phyloP scores from a whole-genome alignment of 2,329 filamentous ascomycete species.

The Penicillium sp. region DNA sequence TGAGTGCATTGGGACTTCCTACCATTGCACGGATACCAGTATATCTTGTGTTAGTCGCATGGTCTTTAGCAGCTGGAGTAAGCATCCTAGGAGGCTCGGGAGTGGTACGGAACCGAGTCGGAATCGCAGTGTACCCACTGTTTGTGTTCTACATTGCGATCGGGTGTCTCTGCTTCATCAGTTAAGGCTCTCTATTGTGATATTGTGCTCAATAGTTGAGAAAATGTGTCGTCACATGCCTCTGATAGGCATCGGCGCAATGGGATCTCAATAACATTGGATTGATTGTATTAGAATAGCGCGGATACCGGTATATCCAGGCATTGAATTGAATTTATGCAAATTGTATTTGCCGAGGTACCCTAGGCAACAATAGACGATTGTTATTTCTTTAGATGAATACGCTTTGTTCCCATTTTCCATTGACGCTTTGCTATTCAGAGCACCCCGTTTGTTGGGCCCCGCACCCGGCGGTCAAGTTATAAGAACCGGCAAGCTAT shows the following conservation, averaged over 20 bases:
- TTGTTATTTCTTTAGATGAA: neutral
- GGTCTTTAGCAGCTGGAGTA: conserved; percentile 92
- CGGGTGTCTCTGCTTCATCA: conserved; percentile 96
- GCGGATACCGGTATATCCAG: conserved; percentile 8
- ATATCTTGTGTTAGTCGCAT: conserved; percentile 81
- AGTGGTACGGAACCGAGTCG: conserved; percentile 90
- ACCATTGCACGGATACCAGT: conserved; percentile 84
- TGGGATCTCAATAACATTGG: conserved; percentile 1
- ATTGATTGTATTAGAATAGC: conserved; percentile 5
- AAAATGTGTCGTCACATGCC: neutral
- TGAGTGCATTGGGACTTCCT: conserved; percentile 78
- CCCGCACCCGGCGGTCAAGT: conserved; percentile 12
- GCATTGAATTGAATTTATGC: neutral
- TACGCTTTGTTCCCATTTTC: conserved; percentile 3
- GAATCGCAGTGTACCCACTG: conserved; percentile 88
- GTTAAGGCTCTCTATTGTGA: conserved; percentile 50
- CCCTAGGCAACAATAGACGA: neutral
- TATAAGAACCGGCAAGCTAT: conserved; percentile 4
- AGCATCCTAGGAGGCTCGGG: conserved; percentile 95
- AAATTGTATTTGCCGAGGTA: neutral
- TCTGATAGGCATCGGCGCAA: neutral
- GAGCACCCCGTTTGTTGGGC: conserved; percentile 3
- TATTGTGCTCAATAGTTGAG: conserved; percentile 3
- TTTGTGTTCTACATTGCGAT: conserved; percentile 93
- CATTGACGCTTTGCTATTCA: neutral